Base-by-base conservation (phyloP, 2,329 filamentous ascomycete species). In the Phyllosticta citriasiana region DNA sequence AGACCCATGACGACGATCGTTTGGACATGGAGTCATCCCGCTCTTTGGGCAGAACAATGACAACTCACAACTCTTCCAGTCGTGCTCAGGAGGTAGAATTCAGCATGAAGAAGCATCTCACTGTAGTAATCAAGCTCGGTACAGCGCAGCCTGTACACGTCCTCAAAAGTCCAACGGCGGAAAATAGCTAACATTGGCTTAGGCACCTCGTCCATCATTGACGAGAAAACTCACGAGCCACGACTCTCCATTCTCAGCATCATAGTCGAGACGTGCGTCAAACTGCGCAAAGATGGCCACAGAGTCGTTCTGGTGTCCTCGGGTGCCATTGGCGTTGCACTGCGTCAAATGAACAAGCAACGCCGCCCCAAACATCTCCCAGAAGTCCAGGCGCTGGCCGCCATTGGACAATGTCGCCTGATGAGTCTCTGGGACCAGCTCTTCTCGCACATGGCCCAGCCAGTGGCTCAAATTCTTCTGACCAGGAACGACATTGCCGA, bases 131-230 rank as follows among this genome's bases (percentile, higher is more conserved):
- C 70, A 95, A 95, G 79, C 83, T 95, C 65, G 90, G 90, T 94
- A 82, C 67, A 67, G 67, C 57, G 58, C 61, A 56, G 62, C 66
- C 65, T 67, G 70, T 72, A 71, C 50, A 61, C 25, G 40, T n/a
- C 60, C 58, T 30, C 62, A 61, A 55, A 59, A 63, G 63, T 62
- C 64, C 66, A 66, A 66, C 63, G 63, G 59, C 52, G 40, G 47
- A 57, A 58, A 67, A 69, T 69, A 68, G 72, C 69, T 69, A 67
- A 71, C 65, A 62, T 57, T 58, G 69, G 19, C 50, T 47, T 67
- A 99, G 94, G 94, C 69, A 97, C 94, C 55, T 97, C 91, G 75
- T 97, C 94, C n/a, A 97, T 99, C 67, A 92, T 99, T 66, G 91
- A 97, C 76, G 94, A 99, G 74, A 88, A 87, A 72, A 96, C 90